phyloP scores from a whole-genome alignment of 768 basidiomycete genomes.

The Botryobasidium botryosum region DNA sequence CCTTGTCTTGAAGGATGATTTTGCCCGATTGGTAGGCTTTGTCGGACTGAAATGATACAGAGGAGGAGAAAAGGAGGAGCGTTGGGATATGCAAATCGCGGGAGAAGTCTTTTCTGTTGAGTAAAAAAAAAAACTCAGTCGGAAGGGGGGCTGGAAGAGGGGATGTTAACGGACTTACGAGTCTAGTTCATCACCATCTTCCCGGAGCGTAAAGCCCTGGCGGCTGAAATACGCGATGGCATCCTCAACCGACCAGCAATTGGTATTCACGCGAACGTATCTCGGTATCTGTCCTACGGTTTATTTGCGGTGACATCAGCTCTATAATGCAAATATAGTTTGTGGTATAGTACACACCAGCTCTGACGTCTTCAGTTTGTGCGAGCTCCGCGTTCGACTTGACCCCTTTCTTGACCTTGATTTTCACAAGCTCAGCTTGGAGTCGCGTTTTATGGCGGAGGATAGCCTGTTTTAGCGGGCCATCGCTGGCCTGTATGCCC shows the following conservation, averaged over 20 bases:
- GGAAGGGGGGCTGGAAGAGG: constrained; percentile 25
- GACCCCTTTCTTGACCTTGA: constrained; percentile 61
- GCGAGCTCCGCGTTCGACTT: constrained; percentile 49
- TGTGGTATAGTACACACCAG: constrained; percentile 47
- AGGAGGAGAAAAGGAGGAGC: constrained; percentile 61
- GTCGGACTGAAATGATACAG: constrained; percentile 46
- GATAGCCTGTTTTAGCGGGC: constrained; percentile 76
- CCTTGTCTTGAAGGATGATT: constrained; percentile 92
- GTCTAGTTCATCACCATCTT: not conserved
- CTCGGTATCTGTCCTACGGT: constrained; percentile 52
- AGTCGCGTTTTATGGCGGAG: constrained; percentile 81
- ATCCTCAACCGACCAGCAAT: constrained; percentile 45
- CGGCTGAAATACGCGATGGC: constrained; percentile 40
- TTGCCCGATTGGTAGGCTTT: constrained; percentile 58
- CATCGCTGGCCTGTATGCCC: constrained; percentile 82
- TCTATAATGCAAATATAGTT: not conserved
- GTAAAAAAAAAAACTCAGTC: constrained; percentile 15
- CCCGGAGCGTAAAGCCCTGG: constrained; percentile 31
- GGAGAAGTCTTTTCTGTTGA: constrained; percentile 37
- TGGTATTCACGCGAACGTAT: constrained; percentile 71
- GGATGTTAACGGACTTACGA: constrained; percentile 1
- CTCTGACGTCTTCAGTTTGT: constrained; percentile 39
- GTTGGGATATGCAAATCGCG: constrained; percentile 69
- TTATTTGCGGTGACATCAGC: constrained; percentile 1
- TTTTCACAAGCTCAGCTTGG: constrained; percentile 66